Conservation (phyloP, 75 land plant species). For the Picea glauca region DNA sequence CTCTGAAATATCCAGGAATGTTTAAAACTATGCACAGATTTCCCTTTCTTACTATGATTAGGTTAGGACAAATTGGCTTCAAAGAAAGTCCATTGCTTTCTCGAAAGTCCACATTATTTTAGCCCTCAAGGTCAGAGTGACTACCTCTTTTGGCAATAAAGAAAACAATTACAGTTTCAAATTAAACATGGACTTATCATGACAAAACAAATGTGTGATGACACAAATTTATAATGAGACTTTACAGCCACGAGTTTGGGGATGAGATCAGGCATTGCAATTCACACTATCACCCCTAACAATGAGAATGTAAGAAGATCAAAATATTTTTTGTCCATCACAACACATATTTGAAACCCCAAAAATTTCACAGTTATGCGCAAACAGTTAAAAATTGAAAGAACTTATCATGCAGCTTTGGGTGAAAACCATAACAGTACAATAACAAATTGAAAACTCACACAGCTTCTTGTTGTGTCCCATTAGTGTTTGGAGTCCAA, state of each 20-base stretch:
- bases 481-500: not conserved
- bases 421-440: not conserved
- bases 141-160: not conserved
- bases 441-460: not conserved
- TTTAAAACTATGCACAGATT: too few relatives aligned
- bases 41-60: too few relatives aligned
- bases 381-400: not conserved
- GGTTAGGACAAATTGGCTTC: too few relatives aligned
- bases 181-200: not conserved
- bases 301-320: not conserved
- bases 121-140: not conserved
- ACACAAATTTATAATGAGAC: not conserved
- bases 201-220: not conserved
- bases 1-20: too few relatives aligned
- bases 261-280: not conserved
- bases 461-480: conserved; percentile 2
- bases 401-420: not conserved
- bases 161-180: not conserved
- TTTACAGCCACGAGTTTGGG: not conserved
- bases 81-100: too few relatives aligned
- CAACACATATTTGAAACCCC: not conserved
- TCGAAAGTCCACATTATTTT: not conserved
- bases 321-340: not conserved
- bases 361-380: not conserved
- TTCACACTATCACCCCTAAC: not conserved